Evolutionary conservation across 2,329 filamentous ascomycete species (phyloP).

Genomic region (Neopestalotiopsis rosae): DNA sequence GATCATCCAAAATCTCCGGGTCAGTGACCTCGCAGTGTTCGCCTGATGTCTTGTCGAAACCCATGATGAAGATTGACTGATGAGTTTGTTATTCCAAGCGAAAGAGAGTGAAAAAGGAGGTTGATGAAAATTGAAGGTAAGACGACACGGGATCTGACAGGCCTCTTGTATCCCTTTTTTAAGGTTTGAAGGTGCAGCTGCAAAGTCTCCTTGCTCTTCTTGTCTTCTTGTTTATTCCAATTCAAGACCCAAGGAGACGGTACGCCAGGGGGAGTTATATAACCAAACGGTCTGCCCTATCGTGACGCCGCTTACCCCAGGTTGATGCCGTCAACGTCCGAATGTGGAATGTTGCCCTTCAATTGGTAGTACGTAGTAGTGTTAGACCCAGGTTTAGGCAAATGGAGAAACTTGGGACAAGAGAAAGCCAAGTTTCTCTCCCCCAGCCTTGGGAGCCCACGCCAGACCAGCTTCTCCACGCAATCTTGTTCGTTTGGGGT

Average conservation of each 20-base stretch:
- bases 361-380: neutral
- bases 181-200: slow-evolving; percentile 8
- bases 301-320: neutral
- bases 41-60: slow-evolving; percentile 10
- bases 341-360: neutral
- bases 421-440: neutral
- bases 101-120: neutral
- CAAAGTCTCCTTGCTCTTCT: neutral
- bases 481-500: neutral
- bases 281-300: neutral
- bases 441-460: neutral
- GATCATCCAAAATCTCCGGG: slow-evolving; percentile 14
- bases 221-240: neutral
- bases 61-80: neutral
- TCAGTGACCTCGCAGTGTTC: slow-evolving; percentile 24
- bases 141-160: slow-evolving; percentile 1
- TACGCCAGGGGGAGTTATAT: slow-evolving; percentile 1
- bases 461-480: slow-evolving; percentile 6
- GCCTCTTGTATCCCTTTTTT: neutral
- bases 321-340: slow-evolving; percentile 1
- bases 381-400: slow-evolving; percentile 1
- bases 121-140: neutral
- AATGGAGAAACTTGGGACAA: neutral
- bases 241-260: slow-evolving; percentile 9
- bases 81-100: neutral